Base-by-base conservation (phyloP, 352 stramenopile species). In the Globisporangium barbulae region DNA sequence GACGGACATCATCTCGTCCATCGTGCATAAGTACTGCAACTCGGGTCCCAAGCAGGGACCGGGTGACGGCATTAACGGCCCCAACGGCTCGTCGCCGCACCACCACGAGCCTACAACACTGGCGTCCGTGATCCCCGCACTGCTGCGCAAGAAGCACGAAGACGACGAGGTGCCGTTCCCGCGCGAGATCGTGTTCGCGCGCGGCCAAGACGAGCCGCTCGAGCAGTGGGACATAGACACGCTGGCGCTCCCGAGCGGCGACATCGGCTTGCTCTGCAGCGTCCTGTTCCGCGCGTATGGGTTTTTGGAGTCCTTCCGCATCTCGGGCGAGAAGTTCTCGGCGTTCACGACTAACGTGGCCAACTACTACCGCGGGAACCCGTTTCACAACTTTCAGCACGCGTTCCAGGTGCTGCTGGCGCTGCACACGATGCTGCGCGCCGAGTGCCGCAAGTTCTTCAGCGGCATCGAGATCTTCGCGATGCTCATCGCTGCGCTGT, bases 341-440 rank as follows among this genome's bases (percentile, higher is more conserved):
- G 61, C 69, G 5, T 88, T 90, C 48, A 74, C 81, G 5, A 71
- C 70, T 17, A 81, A 79, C 30, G 76, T 91, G 31, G 76, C 74
- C 5, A 85, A 88, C 50, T 82, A 89, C 58, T 93, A 93, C 69
- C 76, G 79, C 21, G 76, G 76, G 44, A 91, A 91, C 57, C 68
- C 84, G 50, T 94, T 91, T 63, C 86, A 95, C 75, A 93, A 88
- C 61, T 89, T 88, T 25, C 78, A 93, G 47, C 85, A 95, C 53
- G 84, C 68, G 7, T 84, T 93, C 47, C 79, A 90, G 57, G 81
- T 93, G 4, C 67, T 88, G 52, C 64, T 91, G 5, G 66, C 76
- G 0, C 72, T 85, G 53, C 78, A 91, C 63, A 76, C 76, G 5
- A 87, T 88, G 67, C 42, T 88, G 19, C 75, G 76, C 28, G 72